Evolutionary conservation across 768 basidiomycete genomes (phyloP).

Genomic region (Nidula microcarpa): DNA sequence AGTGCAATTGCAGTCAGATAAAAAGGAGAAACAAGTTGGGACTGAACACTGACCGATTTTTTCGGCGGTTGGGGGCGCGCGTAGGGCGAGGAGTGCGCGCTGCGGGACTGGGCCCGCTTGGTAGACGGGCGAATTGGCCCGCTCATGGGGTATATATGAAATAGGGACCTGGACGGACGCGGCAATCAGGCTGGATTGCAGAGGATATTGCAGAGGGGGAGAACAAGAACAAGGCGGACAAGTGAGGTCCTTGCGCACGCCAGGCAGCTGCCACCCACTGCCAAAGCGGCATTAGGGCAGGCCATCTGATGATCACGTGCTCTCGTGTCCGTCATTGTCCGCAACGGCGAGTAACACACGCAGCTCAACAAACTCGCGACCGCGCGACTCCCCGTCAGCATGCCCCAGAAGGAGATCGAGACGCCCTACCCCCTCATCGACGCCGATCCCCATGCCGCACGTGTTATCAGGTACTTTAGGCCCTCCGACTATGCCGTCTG

Average conservation of each 20-base stretch:
- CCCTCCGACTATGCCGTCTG: constrained; percentile 84
- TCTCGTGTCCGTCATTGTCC: constrained; percentile 21
- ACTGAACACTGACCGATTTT: constrained; percentile 42
- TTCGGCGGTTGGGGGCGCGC: constrained; percentile 31
- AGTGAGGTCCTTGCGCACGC: constrained; percentile 1
- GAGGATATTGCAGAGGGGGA: background rate
- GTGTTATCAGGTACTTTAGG: constrained; percentile 89
- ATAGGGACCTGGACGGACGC: background rate
- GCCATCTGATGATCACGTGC: constrained; percentile 25
- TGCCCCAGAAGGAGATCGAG: constrained; percentile 47
- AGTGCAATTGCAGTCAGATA: constrained; percentile 8
- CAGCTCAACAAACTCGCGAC: no score
- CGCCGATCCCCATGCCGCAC: constrained; percentile 82
- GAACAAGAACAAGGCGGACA: background rate
- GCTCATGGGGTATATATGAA: constrained; percentile 40
- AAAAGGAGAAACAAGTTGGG: constrained; percentile 4
- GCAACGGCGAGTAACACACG: constrained; percentile 13
- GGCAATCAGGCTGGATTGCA: background rate
- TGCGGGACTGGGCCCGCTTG: constrained; percentile 33
- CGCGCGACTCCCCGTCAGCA: constrained; percentile 15
- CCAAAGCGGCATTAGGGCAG: constrained; percentile 28
- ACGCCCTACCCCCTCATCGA: constrained; percentile 91
- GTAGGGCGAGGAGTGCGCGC: constrained; percentile 52
- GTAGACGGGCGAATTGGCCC: constrained; percentile 39
- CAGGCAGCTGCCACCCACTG: constrained; percentile 12